These are phyloP conservation scores for Adenanthera pavonina DNA, from an alignment of 306 rosid species.

Conservation along the genomic window DNA sequence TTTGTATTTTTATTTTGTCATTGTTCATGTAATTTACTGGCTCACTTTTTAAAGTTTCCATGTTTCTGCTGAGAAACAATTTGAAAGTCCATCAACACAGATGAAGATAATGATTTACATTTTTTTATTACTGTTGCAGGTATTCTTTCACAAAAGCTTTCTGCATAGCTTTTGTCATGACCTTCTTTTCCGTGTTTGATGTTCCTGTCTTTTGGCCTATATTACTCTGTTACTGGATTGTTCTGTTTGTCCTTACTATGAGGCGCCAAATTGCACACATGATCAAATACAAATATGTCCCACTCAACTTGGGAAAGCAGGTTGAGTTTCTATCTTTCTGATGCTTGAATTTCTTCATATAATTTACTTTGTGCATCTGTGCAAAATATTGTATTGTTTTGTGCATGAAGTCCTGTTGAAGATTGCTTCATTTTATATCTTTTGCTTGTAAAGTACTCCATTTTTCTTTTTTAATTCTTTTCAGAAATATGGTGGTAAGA, in stretches of 20 bases:
- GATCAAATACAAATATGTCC: slow-evolving; percentile 69
- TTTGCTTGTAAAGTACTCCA: neutral
- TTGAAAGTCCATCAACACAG: neutral
- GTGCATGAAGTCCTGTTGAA: neutral
- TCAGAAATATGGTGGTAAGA: slow-evolving; percentile 61
- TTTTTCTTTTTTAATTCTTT: neutral
- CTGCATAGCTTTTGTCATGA: slow-evolving; percentile 68
- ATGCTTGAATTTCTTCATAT: neutral
- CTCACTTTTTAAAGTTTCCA: neutral
- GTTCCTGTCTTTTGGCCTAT: slow-evolving; percentile 82
- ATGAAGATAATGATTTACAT: neutral
- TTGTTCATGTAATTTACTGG: slow-evolving; percentile 1
- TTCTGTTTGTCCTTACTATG: slow-evolving; percentile 70
- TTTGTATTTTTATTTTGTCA: neutral
- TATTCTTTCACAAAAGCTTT: slow-evolving; percentile 73
- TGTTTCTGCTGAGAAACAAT: neutral
- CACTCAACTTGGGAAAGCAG: slow-evolving; percentile 69
- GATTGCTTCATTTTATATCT: neutral
- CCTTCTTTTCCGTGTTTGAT: slow-evolving; percentile 71
- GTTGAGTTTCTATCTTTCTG: slow-evolving; percentile 33
- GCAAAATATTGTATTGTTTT: neutral
- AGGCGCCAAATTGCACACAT: slow-evolving; percentile 73
- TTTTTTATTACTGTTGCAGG: slow-evolving; percentile 45
- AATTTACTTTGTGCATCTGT: neutral
- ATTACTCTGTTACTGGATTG: slow-evolving; percentile 71